A percentile compares a stretch with the other conserved stretches of the same genome.
phyloP scores from a whole-genome alignment of 1,284 basidiomycete species.

The Rhodotorula sp. region DNA sequence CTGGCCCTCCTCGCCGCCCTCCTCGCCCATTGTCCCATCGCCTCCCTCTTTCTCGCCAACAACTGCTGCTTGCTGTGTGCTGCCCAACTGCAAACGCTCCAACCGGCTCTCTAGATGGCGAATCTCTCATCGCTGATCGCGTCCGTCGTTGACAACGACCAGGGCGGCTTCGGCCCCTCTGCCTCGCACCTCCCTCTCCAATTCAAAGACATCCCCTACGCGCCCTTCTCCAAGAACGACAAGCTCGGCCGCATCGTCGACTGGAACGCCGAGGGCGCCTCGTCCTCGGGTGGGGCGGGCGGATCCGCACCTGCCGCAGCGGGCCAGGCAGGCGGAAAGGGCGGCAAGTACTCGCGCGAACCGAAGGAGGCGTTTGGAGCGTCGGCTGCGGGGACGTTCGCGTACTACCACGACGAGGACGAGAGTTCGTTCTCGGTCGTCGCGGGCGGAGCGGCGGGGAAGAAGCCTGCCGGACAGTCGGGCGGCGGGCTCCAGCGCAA shows the following conservation, averaged over 20 bases:
- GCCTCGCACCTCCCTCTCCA: slow-evolving; percentile 40
- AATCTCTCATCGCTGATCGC: slow-evolving; percentile 34
- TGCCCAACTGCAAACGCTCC: no score
- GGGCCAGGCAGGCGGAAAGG: slow-evolving; percentile 52
- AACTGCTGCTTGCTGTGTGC: neutral
- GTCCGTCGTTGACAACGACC: slow-evolving; percentile 38
- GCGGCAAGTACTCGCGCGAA: slow-evolving; percentile 44
- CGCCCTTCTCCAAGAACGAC: slow-evolving; percentile 96
- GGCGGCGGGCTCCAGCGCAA: slow-evolving; percentile 33
- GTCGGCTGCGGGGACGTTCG: slow-evolving; percentile 64
- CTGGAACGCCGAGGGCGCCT: slow-evolving; percentile 61
- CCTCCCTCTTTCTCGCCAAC: no score
- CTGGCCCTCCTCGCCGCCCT: no score
- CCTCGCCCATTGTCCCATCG: no score
- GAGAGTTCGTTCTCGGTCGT: slow-evolving; percentile 97
- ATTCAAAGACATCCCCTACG: slow-evolving; percentile 71
- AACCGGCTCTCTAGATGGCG: neutral
- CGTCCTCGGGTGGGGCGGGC: slow-evolving; percentile 55
- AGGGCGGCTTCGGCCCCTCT: slow-evolving; percentile 41
- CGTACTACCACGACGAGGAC: slow-evolving; percentile 97
- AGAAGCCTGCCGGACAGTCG: slow-evolving; percentile 29
- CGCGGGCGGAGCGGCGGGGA: slow-evolving; percentile 59
- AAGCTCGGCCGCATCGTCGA: slow-evolving; percentile 97
- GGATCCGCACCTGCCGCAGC: slow-evolving; percentile 46
- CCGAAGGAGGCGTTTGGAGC: slow-evolving; percentile 54